phyloP scores from a whole-genome alignment of 2,329 filamentous ascomycete genomes.

The Cercospora beticola region DNA sequence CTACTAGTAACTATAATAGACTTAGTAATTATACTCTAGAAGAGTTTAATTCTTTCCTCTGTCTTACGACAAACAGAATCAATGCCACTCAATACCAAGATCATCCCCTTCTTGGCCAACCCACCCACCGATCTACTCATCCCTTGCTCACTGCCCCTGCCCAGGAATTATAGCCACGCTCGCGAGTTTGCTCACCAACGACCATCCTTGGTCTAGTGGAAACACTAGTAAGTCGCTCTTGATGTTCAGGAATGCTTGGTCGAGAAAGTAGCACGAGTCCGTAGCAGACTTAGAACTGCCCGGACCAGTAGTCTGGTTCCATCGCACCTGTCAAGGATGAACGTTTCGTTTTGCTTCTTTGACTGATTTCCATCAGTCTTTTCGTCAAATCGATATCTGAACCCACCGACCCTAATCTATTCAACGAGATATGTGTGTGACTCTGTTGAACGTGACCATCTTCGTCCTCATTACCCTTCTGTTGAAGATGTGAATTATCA shows the following conservation, averaged over 20 bases:
- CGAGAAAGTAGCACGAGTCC: neutral
- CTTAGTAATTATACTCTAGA: too few species aligned
- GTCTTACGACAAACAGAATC: neutral
- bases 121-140: neutral
- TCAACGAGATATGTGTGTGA: too few species aligned
- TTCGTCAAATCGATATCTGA: too few species aligned
- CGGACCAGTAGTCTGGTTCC: too few species aligned
- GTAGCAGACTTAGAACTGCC: too few species aligned
- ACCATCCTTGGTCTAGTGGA: neutral
- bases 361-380: too few species aligned
- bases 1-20: too few species aligned
- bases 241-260: neutral
- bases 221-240: neutral
- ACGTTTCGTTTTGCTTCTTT: too few species aligned
- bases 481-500: neutral
- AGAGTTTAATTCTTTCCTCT: neutral
- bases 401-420: too few species aligned
- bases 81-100: neutral
- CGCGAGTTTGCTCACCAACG: neutral
- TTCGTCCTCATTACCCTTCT: too few species aligned
- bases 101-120: neutral
- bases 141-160: neutral
- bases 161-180: neutral
- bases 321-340: neutral
- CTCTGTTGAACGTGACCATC: too few species aligned